Percentiles rank a stretch among this genome's conserved stretches.
Conservation (phyloP, 345 rosid species). For the Gynandropsis gynandra region DNA sequence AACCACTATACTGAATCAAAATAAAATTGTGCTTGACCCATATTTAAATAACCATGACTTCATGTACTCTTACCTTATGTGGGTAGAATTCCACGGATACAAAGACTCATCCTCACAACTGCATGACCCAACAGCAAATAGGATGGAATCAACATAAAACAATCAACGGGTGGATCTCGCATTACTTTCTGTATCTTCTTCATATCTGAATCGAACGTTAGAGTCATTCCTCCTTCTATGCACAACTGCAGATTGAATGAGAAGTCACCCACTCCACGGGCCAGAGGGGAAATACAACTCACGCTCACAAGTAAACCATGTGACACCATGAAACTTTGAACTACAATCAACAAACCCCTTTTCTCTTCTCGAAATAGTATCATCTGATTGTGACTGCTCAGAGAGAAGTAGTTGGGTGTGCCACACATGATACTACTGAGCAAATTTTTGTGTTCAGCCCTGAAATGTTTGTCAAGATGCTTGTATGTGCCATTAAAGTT, state of each 20-base stretch:
- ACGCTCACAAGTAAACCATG: slow-evolving; percentile 23
- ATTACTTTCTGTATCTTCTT: neutral
- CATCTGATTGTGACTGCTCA: neutral
- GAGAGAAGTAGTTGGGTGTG: neutral
- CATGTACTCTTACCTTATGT: too few relatives aligned
- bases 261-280: slow-evolving; percentile 1
- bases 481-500: slow-evolving; percentile 31
- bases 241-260: neutral
- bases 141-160: slow-evolving; percentile 1
- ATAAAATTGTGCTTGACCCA: too few relatives aligned
- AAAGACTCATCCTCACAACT: too few relatives aligned
- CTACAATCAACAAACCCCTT: slow-evolving; percentile 20
- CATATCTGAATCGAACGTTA: neutral
- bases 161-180: neutral
- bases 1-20: too few relatives aligned
- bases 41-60: too few relatives aligned
- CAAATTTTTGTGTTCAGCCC: slow-evolving; percentile 22
- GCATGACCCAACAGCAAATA: too few relatives aligned
- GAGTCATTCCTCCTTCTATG: too few relatives aligned
- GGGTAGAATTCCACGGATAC: too few relatives aligned
- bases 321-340: slow-evolving; percentile 17
- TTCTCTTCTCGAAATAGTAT: slow-evolving; percentile 21
- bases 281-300: slow-evolving; percentile 20
- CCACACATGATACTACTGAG: slow-evolving; percentile 3
- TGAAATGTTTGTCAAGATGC: slow-evolving; percentile 31